Conservation (phyloP, 345 rosid genomes). For the Isatis tinctoria region DNA sequence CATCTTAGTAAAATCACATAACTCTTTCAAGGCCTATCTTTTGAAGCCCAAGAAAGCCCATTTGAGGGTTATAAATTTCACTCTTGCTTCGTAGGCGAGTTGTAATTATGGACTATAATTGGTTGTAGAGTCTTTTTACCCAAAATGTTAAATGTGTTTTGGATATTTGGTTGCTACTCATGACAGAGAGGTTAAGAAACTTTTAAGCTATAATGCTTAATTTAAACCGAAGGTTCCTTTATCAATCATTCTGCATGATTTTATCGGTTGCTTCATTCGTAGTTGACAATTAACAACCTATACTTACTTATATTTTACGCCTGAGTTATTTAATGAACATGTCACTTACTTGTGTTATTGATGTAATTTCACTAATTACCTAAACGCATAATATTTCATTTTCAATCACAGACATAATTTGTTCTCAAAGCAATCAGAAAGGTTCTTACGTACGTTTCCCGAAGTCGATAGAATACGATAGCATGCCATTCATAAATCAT, state of each 20-base stretch:
- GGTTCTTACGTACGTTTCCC: not conserved
- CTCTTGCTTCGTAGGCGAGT: not conserved
- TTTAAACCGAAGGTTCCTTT: not conserved
- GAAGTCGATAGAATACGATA: not conserved
- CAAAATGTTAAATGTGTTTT: not conserved
- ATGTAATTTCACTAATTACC: not conserved
- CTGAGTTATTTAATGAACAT: not conserved
- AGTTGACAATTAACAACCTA: slow-evolving; percentile 8
- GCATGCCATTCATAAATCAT: not conserved
- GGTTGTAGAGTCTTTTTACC: not conserved
- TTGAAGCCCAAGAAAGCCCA: too few relatives aligned
- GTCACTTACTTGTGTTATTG: not conserved
- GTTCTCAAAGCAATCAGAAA: not conserved
- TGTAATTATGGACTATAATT: too few relatives aligned
- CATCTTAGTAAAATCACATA: too few relatives aligned
- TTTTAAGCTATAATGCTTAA: not conserved
- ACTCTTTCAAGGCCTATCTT: too few relatives aligned
- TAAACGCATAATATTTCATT: not conserved
- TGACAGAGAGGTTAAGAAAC: too few relatives aligned
- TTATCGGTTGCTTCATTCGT: slow-evolving; percentile 1
- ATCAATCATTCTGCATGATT: slow-evolving; percentile 13
- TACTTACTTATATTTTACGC: slow-evolving; percentile 14
- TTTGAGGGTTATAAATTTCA: too few relatives aligned
- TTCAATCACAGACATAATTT: not conserved
- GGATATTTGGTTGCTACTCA: not conserved